These are phyloP conservation scores for Posidonia australis DNA, from an alignment of 106 monocot genomes.

Conservation along the genomic window DNA sequence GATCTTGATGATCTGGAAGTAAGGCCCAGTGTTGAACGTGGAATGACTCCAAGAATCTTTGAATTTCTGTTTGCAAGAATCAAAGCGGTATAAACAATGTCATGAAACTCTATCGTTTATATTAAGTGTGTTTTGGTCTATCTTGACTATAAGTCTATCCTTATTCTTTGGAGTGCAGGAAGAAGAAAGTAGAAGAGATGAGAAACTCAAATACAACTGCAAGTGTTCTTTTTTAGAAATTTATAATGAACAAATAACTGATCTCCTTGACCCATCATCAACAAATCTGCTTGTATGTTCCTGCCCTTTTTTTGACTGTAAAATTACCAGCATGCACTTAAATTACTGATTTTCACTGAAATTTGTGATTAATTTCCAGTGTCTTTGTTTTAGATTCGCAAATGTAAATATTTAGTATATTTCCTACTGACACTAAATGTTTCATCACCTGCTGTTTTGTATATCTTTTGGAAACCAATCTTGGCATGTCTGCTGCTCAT, in stretches of 20 bases:
- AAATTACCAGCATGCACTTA: too few species aligned
- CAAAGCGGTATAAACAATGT: slow-evolving; percentile 47
- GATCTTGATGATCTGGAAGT: slow-evolving; percentile 66
- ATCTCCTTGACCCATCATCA: slow-evolving; percentile 92
- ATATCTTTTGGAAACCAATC: neutral
- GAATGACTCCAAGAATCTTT: slow-evolving; percentile 96
- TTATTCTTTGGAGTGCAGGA: slow-evolving; percentile 37
- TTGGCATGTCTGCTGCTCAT: neutral
- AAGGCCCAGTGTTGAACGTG: slow-evolving; percentile 52
- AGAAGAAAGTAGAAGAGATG: slow-evolving; percentile 89
- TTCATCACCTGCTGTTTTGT: too few species aligned
- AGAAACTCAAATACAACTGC: slow-evolving; percentile 82
- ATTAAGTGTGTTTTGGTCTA: neutral
- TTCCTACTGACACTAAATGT: too few species aligned
- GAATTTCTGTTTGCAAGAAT: slow-evolving; percentile 97
- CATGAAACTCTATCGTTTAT: neutral
- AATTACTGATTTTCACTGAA: too few species aligned
- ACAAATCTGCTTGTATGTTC: slow-evolving; percentile 69
- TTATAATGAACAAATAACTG: slow-evolving; percentile 95
- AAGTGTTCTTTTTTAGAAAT: slow-evolving; percentile 94
- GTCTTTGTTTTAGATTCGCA: too few species aligned
- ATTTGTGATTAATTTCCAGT: too few species aligned
- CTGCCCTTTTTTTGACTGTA: neutral
- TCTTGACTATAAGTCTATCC: slow-evolving; percentile 3
- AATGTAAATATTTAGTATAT: too few species aligned